phyloP scores from a whole-genome alignment of 257 asterid genomes.

The Gentiana dahurica region DNA sequence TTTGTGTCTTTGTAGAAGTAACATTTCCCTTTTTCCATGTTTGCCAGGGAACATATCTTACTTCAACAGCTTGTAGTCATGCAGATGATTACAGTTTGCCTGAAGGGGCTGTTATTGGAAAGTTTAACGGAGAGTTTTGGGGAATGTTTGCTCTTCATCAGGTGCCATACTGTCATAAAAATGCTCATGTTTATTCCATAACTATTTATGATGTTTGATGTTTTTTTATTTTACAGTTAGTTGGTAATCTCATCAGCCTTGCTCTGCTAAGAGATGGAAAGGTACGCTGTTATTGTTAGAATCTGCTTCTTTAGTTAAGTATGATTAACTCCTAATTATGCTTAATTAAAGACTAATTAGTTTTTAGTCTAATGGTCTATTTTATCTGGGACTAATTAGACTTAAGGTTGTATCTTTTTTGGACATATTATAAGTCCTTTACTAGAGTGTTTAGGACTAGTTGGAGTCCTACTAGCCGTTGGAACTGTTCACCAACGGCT shows the following conservation, averaged over 20 bases:
- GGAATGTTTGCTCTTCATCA: conserved; percentile 87
- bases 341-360: no score
- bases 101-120: conserved; percentile 70
- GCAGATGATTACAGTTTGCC: conserved; percentile 47
- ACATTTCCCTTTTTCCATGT: neutral
- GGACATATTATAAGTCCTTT: no score
- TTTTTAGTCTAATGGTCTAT: no score
- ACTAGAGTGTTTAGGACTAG: no score
- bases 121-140: conserved; percentile 82
- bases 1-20: neutral
- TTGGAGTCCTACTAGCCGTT: no score
- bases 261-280: conserved; percentile 58
- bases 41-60: conserved; percentile 83
- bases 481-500: no score
- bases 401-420: no score
- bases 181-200: neutral
- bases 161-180: conserved; percentile 28
- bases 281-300: no score
- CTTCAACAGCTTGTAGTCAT: conserved; percentile 66
- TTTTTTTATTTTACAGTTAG: conserved; percentile 48
- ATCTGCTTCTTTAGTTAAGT: no score
- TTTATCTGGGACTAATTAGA: no score
- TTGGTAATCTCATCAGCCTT: conserved; percentile 81
- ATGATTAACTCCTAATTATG: no score
- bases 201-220: neutral